These are phyloP conservation scores for Penicillium desertorum DNA, from an alignment of 495 filamentous ascomycete species.

Conservation along the genomic window DNA sequence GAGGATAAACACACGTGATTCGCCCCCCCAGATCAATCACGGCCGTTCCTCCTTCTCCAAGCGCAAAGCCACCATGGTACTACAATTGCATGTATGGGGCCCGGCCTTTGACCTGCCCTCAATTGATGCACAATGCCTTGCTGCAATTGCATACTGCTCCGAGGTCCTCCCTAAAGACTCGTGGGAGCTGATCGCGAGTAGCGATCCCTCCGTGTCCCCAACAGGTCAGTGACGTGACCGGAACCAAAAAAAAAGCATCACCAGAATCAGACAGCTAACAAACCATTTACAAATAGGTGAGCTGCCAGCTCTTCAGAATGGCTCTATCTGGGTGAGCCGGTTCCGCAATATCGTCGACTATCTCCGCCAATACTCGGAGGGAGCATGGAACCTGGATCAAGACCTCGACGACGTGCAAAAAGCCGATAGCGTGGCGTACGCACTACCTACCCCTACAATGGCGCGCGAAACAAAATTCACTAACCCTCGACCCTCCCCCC, in stretches of 20 bases:
- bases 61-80: conserved; percentile 48
- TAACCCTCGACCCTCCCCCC: conserved; percentile 1
- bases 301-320: conserved; percentile 71
- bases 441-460: neutral
- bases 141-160: conserved; percentile 69
- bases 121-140: conserved; percentile 84
- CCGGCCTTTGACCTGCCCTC: conserved; percentile 85
- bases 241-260: conserved; percentile 6
- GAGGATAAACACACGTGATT: conserved; percentile 33
- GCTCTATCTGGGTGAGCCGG: conserved; percentile 61
- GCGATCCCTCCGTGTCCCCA: conserved; percentile 72
- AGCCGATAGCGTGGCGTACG: conserved; percentile 58
- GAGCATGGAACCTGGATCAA: conserved; percentile 56
- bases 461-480: neutral
- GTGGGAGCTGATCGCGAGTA: conserved; percentile 76
- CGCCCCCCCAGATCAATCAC: conserved; percentile 20
- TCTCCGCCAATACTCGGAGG: conserved; percentile 54
- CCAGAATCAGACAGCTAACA: conserved; percentile 7
- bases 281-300: conserved; percentile 50
- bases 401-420: conserved; percentile 44
- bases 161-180: conserved; percentile 54
- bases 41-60: conserved; percentile 18
- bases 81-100: conserved; percentile 90
- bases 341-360: conserved; percentile 74
- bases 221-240: conserved; percentile 59